Base-by-base conservation (phyloP, 441 rosid species). In the Theobroma grandiflorum region DNA sequence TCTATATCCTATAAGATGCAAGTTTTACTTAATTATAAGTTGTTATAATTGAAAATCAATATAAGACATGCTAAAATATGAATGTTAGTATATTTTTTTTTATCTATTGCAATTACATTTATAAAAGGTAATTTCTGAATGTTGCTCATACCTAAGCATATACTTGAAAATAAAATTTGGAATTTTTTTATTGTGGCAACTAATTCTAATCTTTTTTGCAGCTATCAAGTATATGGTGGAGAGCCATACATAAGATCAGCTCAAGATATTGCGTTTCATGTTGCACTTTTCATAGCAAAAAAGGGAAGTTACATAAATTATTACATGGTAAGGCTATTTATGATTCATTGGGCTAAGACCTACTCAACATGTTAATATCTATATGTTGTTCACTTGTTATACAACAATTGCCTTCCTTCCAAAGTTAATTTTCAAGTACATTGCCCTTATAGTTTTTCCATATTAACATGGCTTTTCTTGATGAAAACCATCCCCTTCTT, bases 221-320 rank as follows among this genome's bases (percentile, higher is more conserved):
- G 96, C 85, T 87, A 87, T 82, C 92, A 92, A 82, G 93, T 86
- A 40, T 92, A 86, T 7, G 96, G 96, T 58, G 78, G 84, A 49
- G 87, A 84, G 12, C 94, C 96, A 58, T 87, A 88, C 82, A 86
- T 92, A 49, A 85, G 96, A 83, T 88, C 94, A 10, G 88, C 94
- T 8, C 87, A 90, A 81, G 94, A 92, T 82, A 89, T 92, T 71
- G 93, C 96, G 20, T 92, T 77, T 81, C 93, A 92, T 43, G 90
- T 80, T 37, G 77, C 91, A 18, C 96, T 90, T 86, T 92, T 92
- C 59, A 18, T 92, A 14, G 96, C 94, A 3, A 92, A 88, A 79
- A 88, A 86, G 10, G 96, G 96, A 84, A 80, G 94, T 78, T 92
- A 79, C 43, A 66, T 90, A 71, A 92, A 92, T 62, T 92, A 92